These are phyloP conservation scores for Musa acuminata DNA, from an alignment of 176 grass and related monocot genomes.

Conservation along the genomic window DNA sequence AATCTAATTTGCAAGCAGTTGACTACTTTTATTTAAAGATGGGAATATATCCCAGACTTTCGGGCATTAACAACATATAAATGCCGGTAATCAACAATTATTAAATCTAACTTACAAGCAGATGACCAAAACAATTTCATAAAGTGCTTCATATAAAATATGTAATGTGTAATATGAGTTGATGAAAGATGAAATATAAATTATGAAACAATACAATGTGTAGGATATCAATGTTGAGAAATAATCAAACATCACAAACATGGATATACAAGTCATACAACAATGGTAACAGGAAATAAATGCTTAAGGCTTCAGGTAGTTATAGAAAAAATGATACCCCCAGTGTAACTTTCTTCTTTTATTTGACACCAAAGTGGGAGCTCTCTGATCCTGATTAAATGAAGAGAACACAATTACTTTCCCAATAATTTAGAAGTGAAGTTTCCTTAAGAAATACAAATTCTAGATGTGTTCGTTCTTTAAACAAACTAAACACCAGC, in stretches of 20 bases:
- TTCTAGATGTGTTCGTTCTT: background rate
- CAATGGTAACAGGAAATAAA: background rate
- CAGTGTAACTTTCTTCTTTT: conserved; percentile 12
- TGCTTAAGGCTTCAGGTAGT: background rate
- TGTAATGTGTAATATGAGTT: no score
- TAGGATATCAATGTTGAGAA: background rate
- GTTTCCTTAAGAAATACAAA: no score
- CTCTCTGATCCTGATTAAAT: conserved; percentile 1
- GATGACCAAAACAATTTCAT: no score
- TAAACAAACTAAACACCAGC: background rate
- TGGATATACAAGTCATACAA: background rate
- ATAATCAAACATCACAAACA: background rate
- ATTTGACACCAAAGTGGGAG: background rate
- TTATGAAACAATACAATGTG: background rate
- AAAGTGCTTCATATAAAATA: no score
- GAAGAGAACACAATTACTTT: background rate
- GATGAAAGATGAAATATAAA: background rate
- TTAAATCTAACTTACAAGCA: no score
- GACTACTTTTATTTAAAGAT: no score
- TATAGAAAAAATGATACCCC: conserved; percentile 9
- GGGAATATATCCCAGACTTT: no score
- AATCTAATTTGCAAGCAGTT: no score
- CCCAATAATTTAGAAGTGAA: background rate
- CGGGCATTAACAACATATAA: no score
- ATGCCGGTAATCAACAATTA: no score